These are phyloP conservation scores for Anisogramma anomala DNA, from an alignment of 2,329 filamentous ascomycete genomes.

Conservation along the genomic window DNA sequence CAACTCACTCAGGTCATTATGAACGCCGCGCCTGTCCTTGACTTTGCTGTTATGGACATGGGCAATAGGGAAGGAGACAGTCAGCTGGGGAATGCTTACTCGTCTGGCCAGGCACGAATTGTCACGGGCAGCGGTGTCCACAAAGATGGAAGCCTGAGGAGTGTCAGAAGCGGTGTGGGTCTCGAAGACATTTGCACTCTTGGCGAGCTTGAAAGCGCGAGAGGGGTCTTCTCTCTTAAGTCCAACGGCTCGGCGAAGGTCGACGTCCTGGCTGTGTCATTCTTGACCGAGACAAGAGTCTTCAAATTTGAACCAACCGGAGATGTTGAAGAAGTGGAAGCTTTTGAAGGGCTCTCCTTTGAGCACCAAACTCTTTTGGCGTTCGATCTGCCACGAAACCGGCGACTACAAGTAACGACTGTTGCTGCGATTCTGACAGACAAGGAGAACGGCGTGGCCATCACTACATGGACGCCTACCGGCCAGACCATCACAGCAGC, in stretches of 20 bases:
- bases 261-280: slow-evolving; percentile 70
- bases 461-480: slow-evolving; percentile 46
- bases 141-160: slow-evolving; percentile 76
- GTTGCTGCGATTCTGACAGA: slow-evolving; percentile 52
- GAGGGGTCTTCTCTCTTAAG: slow-evolving; percentile 59
- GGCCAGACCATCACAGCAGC: slow-evolving; percentile 60
- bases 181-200: slow-evolving; percentile 78
- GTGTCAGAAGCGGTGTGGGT: slow-evolving; percentile 85
- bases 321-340: slow-evolving; percentile 76
- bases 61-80: slow-evolving; percentile 70
- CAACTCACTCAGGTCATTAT: slow-evolving; percentile 61
- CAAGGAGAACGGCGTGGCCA: slow-evolving; percentile 39
- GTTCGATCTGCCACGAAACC: slow-evolving; percentile 49
- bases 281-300: slow-evolving; percentile 70
- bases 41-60: slow-evolving; percentile 95
- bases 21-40: slow-evolving; percentile 82
- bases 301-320: slow-evolving; percentile 66
- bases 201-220: slow-evolving; percentile 64
- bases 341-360: slow-evolving; percentile 60
- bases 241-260: slow-evolving; percentile 35
- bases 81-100: slow-evolving; percentile 73
- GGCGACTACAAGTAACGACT: slow-evolving; percentile 66
- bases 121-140: slow-evolving; percentile 88
- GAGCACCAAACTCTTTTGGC: slow-evolving; percentile 61
- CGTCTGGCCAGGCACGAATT: slow-evolving; percentile 85